Evolutionary conservation across 352 stramenopile species (phyloP).

Genomic region (Phytophthora nicotianae): DNA sequence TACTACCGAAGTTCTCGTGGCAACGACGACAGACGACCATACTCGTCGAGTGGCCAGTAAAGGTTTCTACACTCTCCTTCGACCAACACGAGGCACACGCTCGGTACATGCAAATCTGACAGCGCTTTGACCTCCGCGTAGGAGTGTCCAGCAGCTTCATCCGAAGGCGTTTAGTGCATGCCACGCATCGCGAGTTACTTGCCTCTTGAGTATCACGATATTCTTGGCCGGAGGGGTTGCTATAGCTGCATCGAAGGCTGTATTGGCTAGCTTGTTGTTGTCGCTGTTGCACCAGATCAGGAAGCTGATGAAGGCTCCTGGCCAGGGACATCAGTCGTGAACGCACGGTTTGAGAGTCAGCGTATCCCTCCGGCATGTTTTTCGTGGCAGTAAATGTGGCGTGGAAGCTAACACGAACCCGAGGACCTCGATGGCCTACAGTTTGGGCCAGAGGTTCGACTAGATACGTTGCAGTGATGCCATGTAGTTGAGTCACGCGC

Average conservation of each 20-base stretch:
- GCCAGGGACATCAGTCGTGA: slow-evolving; percentile 33
- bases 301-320: slow-evolving; percentile 35
- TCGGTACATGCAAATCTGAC: slow-evolving; percentile 52
- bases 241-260: slow-evolving; percentile 10
- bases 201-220: slow-evolving; percentile 10
- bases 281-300: slow-evolving; percentile 36
- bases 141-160: slow-evolving; percentile 39
- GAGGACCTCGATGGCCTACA: slow-evolving; percentile 14
- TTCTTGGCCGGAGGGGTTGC: slow-evolving; percentile 13
- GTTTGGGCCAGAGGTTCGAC: slow-evolving; percentile 38
- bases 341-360: slow-evolving; percentile 31
- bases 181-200: slow-evolving; percentile 44
- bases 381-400: slow-evolving; percentile 32
- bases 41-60: slow-evolving; percentile 34
- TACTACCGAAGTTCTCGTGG: slow-evolving; percentile 44
- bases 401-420: slow-evolving; percentile 52
- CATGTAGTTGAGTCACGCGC: slow-evolving; percentile 44
- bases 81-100: slow-evolving; percentile 49
- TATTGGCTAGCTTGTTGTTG: slow-evolving; percentile 15
- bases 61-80: slow-evolving; percentile 46
- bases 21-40: slow-evolving; percentile 49
- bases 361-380: slow-evolving; percentile 19
- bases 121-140: slow-evolving; percentile 40
- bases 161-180: slow-evolving; percentile 47
- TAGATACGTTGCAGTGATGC: slow-evolving; percentile 41